Conservation (phyloP, 176 grass and related monocot genomes). For the Cocos nucifera region DNA sequence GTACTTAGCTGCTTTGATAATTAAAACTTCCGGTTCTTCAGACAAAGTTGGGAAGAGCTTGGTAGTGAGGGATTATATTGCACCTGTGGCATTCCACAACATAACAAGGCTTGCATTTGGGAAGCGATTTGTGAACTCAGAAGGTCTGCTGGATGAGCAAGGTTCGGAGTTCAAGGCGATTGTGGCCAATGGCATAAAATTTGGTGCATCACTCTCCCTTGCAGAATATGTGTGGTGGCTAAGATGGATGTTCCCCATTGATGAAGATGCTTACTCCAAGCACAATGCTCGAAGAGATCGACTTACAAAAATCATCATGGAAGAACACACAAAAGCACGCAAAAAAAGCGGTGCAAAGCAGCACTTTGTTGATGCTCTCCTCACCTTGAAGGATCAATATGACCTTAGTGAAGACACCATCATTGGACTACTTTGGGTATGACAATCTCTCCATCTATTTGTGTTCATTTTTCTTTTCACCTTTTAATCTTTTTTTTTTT, state of each 20-base stretch:
- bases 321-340: slow-evolving; percentile 51
- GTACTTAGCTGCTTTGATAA: neutral
- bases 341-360: slow-evolving; percentile 35
- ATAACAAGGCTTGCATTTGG: slow-evolving; percentile 74
- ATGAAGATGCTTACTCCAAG: slow-evolving; percentile 36
- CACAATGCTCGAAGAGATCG: slow-evolving; percentile 36
- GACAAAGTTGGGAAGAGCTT: slow-evolving; percentile 34
- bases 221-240: slow-evolving; percentile 40
- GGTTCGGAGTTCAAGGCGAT: slow-evolving; percentile 68
- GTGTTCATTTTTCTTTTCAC: neutral
- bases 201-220: slow-evolving; percentile 60
- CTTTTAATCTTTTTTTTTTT: too few species aligned
- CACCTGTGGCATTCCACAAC: slow-evolving; percentile 60
- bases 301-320: slow-evolving; percentile 52
- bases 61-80: slow-evolving; percentile 33
- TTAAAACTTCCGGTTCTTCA: slow-evolving; percentile 4
- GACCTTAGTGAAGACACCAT: slow-evolving; percentile 62
- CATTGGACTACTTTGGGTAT: slow-evolving; percentile 65
- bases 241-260: slow-evolving; percentile 36
- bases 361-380: slow-evolving; percentile 59
- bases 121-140: slow-evolving; percentile 58
- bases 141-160: slow-evolving; percentile 53
- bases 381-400: slow-evolving; percentile 51
- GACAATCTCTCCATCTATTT: slow-evolving; percentile 7
- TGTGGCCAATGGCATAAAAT: slow-evolving; percentile 51